Evolutionary conservation across 1,139 yeast genomes (phyloP).

Genomic region (Kazachstania sp.): DNA sequence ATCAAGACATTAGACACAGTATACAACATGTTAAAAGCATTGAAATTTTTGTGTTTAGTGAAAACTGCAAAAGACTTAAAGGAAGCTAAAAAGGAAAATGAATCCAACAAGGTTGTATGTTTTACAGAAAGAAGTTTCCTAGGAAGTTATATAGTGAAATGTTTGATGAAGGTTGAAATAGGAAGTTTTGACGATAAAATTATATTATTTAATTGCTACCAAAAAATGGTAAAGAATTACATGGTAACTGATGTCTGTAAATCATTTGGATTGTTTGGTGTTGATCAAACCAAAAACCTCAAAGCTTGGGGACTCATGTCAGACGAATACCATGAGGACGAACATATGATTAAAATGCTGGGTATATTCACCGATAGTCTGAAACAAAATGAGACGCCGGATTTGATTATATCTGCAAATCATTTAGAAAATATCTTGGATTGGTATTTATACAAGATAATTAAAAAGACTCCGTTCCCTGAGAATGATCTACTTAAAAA

Average conservation of each 20-base stretch:
- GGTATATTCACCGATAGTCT: neutral
- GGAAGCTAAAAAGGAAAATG: neutral
- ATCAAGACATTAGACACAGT: conserved; percentile 13
- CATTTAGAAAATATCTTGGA: conserved; percentile 3
- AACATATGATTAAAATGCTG: neutral
- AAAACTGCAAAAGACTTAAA: conserved; percentile 6
- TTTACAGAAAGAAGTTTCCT: conserved; percentile 16
- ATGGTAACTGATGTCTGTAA: neutral
- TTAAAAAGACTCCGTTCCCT: neutral
- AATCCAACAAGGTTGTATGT: neutral
- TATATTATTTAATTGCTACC: conserved; percentile 13
- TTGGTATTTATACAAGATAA: conserved; percentile 1
- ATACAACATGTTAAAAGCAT: conserved; percentile 7
- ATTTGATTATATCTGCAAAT: neutral
- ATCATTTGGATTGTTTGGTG: neutral
- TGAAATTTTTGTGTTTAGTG: conserved; percentile 12
- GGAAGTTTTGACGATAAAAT: conserved; percentile 19
- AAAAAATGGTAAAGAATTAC: conserved; percentile 3
- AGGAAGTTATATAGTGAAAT: conserved; percentile 15
- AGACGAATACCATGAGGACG: neutral
- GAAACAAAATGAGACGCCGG: neutral
- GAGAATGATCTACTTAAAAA: neutral
- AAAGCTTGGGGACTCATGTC: neutral
- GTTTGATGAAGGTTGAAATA: conserved; percentile 12
- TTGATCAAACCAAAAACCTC: neutral